These are phyloP conservation scores for Epicoccum sorghinum DNA, from an alignment of 2,329 filamentous ascomycete species.

Conservation along the genomic window DNA sequence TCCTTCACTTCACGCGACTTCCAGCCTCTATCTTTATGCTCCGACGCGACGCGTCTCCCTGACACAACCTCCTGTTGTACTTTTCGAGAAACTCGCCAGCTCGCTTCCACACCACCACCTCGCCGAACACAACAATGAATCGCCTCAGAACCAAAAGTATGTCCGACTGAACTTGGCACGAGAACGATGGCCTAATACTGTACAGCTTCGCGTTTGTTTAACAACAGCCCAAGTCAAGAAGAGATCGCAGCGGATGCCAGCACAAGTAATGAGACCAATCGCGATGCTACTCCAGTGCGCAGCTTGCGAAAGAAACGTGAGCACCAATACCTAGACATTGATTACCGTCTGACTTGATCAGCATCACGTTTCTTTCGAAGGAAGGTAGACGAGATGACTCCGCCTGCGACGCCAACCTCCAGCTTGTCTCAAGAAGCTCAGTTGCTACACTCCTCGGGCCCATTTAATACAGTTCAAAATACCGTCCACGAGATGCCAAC, in stretches of 20 bases:
- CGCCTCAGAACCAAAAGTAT: constrained; percentile 28
- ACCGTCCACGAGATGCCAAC: too few relatives aligned
- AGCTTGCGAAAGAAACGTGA: constrained; percentile 25
- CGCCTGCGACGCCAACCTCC: not conserved
- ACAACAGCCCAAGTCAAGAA: constrained; percentile 15
- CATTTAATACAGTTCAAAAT: too few relatives aligned
- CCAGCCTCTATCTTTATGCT: too few relatives aligned
- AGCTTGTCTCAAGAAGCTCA: not conserved
- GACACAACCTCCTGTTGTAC: not conserved
- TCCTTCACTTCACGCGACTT: too few relatives aligned
- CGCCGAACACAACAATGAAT: constrained; percentile 19
- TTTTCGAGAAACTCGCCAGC: too few relatives aligned
- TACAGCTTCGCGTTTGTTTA: constrained; percentile 32
- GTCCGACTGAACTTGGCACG: not conserved
- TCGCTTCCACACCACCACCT: too few relatives aligned
- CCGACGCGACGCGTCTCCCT: not conserved
- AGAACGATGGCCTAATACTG: not conserved
- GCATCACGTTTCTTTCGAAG: constrained; percentile 12
- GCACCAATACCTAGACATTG: not conserved
- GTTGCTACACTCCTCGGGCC: too few relatives aligned
- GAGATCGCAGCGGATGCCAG: too few relatives aligned
- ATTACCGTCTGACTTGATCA: constrained; percentile 6
- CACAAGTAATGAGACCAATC: too few relatives aligned
- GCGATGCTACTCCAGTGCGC: not conserved
- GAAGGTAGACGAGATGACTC: not conserved